Conservation (phyloP, 2,329 filamentous ascomycete species). For the Epichloe gansuensis region DNA sequence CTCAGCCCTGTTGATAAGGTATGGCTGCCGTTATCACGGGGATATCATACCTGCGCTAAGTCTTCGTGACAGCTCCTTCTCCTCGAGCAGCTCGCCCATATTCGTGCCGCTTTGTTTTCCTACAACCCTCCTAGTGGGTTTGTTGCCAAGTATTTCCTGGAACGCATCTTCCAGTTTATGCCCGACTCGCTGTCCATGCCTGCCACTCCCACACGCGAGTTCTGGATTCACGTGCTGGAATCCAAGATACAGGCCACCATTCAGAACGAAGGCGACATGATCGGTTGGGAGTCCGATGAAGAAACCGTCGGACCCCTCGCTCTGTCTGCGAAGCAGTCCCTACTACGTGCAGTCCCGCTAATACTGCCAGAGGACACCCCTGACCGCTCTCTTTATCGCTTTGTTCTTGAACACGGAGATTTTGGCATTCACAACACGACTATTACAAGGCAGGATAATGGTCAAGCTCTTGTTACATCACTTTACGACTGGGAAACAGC, state of each 20-base stretch:
- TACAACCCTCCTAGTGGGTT: constrained; percentile 9
- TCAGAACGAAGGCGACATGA: constrained; percentile 10
- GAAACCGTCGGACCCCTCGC: constrained; percentile 4
- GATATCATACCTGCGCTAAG: too few species aligned
- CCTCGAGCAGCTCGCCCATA: constrained; percentile 10
- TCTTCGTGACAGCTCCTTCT: not conserved
- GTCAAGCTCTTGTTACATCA: constrained; percentile 14
- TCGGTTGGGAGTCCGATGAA: not conserved
- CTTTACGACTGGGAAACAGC: constrained; percentile 20
- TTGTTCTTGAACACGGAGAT: constrained; percentile 22
- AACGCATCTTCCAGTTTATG: not conserved
- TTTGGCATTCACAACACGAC: constrained; percentile 22
- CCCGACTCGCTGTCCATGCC: not conserved
- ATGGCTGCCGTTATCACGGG: too few species aligned
- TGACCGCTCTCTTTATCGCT: constrained; percentile 13
- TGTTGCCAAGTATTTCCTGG: constrained; percentile 6
- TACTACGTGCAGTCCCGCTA: constrained; percentile 15
- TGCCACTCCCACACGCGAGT: constrained; percentile 17
- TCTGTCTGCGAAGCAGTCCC: constrained; percentile 13
- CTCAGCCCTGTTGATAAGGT: too few species aligned
- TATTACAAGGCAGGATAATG: not conserved
- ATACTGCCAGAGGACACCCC: constrained; percentile 8
- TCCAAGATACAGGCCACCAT: constrained; percentile 18
- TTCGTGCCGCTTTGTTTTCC: constrained; percentile 12
- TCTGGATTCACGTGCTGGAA: constrained; percentile 14